Percentiles rank a stretch among this genome's conserved stretches.
phyloP scores from a whole-genome alignment of 2,329 filamentous ascomycete genomes.

The Talaromyces rugulosus region DNA sequence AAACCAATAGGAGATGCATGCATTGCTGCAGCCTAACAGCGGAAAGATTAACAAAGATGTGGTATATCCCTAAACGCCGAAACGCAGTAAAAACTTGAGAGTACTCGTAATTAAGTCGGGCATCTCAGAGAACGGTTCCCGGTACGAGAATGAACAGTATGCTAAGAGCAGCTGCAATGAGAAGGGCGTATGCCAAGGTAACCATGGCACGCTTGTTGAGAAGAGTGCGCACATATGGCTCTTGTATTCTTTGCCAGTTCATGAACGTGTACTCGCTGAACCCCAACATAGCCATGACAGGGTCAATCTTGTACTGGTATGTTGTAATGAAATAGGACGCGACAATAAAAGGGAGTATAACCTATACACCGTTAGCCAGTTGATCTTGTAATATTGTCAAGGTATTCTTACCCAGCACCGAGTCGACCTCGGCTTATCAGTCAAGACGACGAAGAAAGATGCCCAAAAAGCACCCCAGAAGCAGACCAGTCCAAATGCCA shows the following conservation, averaged over 20 bases:
- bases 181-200: conserved; percentile 68
- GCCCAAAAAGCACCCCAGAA: conserved; percentile 95
- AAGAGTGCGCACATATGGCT: conserved; percentile 85
- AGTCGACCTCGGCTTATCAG: conserved; percentile 68
- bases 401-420: conserved; percentile 71
- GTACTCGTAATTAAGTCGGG: not conserved
- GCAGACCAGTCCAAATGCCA: conserved; percentile 78
- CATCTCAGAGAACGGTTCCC: conserved; percentile 49
- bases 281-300: conserved; percentile 80
- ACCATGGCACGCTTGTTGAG: conserved; percentile 79
- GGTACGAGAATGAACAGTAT: conserved; percentile 93
- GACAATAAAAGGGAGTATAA: conserved; percentile 86
- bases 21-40: not conserved
- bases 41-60: not conserved
- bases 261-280: conserved; percentile 96
- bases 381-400: conserved; percentile 5
- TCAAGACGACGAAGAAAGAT: conserved; percentile 87
- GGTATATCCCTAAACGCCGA: conserved; percentile 12
- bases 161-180: conserved; percentile 77
- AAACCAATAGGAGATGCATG: not conserved
- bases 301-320: conserved; percentile 94
- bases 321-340: conserved; percentile 85
- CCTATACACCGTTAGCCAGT: conserved; percentile 37
- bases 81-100: not conserved
- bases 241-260: conserved; percentile 80